These are phyloP conservation scores for Gossypioides kirkii DNA, from an alignment of 345 rosid genomes.

Conservation along the genomic window DNA sequence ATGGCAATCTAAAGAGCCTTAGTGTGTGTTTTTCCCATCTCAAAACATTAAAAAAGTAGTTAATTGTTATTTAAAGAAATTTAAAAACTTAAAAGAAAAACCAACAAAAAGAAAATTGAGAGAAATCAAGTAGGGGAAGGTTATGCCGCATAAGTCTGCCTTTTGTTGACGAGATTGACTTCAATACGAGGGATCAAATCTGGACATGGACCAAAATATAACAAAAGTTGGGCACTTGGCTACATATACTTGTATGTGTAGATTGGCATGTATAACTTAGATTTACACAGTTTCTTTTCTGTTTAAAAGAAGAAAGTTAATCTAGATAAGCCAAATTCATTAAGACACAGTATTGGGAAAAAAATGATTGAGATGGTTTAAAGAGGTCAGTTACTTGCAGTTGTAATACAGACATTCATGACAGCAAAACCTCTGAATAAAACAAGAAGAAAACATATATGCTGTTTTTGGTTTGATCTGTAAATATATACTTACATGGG, in stretches of 20 bases:
- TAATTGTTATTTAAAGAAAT: not conserved
- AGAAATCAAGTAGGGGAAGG: not conserved
- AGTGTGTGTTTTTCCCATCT: not conserved
- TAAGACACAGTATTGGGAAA: not conserved
- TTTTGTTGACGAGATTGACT: not conserved
- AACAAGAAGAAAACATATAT: not conserved
- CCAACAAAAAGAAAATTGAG: not conserved
- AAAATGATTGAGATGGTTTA: not conserved
- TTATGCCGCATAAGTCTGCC: not conserved
- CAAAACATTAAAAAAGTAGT: not conserved
- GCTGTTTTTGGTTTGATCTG: not conserved
- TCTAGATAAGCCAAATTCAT: not conserved
- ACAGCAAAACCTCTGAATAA: not conserved
- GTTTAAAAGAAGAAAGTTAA: not conserved
- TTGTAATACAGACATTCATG: not conserved
- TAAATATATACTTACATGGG: not conserved
- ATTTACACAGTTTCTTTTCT: not conserved
- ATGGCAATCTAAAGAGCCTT: not conserved
- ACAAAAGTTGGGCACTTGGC: not conserved
- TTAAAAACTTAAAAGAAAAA: not conserved
- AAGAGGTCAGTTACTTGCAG: not conserved
- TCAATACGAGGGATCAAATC: not conserved
- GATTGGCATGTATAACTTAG: not conserved
- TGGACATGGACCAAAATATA: not conserved
- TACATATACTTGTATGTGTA: not conserved